Conservation (phyloP, 2,329 filamentous ascomycete species). For the Aspergillus nomiae region DNA sequence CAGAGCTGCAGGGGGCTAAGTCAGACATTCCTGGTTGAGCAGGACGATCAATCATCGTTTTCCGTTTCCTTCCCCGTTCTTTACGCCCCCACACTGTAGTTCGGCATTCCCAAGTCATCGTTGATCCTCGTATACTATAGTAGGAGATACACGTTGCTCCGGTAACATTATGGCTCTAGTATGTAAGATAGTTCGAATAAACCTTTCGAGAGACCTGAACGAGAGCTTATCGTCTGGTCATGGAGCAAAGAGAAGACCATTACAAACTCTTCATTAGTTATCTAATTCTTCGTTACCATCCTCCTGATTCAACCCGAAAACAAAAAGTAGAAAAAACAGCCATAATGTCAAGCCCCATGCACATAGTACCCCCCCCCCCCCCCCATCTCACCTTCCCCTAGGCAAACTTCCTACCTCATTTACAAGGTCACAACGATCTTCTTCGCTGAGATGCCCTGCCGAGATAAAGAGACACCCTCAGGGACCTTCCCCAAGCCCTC, state of each 20-base stretch:
- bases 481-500: constrained; percentile 42
- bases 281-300: background rate
- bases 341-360: background rate
- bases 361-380: background rate
- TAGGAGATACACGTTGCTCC: background rate
- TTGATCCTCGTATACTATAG: background rate
- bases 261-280: too few species aligned
- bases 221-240: background rate
- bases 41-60: background rate
- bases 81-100: too few species aligned
- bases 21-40: background rate
- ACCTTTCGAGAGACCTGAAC: background rate
- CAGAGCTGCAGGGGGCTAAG: background rate
- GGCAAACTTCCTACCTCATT: background rate
- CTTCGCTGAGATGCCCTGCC: constrained; percentile 41
- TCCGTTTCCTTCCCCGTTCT: too few species aligned
- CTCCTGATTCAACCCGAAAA: background rate
- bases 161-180: background rate
- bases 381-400: background rate
- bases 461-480: constrained; percentile 38
- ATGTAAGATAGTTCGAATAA: too few species aligned
- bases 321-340: too few species aligned
- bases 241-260: background rate
- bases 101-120: too few species aligned
- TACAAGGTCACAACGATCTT: constrained; percentile 37